Evolutionary conservation across 768 basidiomycete species (phyloP), one percentile per base, ranked within the genome.

Genomic region (Goffeauzyma gilvescens): DNA sequence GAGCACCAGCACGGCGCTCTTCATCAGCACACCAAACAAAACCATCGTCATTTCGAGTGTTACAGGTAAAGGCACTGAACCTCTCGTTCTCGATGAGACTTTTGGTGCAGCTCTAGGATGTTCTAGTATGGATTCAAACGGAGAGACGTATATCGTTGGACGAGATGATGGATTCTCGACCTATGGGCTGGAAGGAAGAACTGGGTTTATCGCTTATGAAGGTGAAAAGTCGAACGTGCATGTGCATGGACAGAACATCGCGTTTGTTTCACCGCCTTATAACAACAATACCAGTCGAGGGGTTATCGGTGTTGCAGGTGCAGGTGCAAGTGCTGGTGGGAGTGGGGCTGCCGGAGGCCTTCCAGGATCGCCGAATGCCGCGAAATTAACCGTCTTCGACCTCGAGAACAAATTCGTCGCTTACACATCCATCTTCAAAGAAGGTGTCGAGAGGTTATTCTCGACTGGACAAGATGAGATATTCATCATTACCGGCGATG

Each of bases 91-190:
- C 1, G 86, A 95, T 52, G 87, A 95, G 51, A 72, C 81, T 13
- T 22, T 32, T 12, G 90, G 93, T 0, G 75, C 75, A 30, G 81
- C 72, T 0, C 61, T 96, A 13, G 80, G 85, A 0, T 96, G 90
- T 57, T 79, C 80, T 1, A 73, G 72, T 25, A 78, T 86, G 72
- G 77, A 87, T 54, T 73, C 75, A 71, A 68, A 70, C 26, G 48
- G 50, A 22, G 47, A 48, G 31, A 76, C 81, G 55, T 76, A 95
- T 53, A 74, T 86, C 10, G 72, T 96, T 1, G 90, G 86, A 0
- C 66, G 81, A 44, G 82, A 93, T 34, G 93, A 96, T 54, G 89
- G 86, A 3, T 77, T 95, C 18, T 89, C 89, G 53, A 68, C 81
- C 6, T 86, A 82, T 54, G 76, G 78, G 0, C 71, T 73, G 0